These are phyloP conservation scores for Trichoderma afroharzianum DNA, from an alignment of 2,329 filamentous ascomycete genomes.

Conservation along the genomic window DNA sequence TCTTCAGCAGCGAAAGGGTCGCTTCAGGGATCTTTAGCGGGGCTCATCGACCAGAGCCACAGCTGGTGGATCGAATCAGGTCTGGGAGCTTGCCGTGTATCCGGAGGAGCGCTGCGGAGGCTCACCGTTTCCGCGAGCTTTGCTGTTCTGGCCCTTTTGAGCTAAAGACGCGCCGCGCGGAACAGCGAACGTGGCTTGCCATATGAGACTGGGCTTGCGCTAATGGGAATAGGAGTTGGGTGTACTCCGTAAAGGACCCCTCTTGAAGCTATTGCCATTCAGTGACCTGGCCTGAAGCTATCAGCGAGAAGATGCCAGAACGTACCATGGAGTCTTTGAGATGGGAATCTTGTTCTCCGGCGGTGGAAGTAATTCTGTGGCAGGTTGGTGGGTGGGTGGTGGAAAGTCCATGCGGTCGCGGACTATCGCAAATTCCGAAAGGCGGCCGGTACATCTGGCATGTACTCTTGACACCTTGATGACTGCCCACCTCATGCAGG, in stretches of 20 bases:
- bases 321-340: neutral
- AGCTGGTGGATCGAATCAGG: constrained; percentile 7
- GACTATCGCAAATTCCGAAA: constrained; percentile 1
- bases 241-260: neutral
- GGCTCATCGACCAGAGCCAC: constrained; percentile 2
- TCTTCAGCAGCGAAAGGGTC: constrained; percentile 5
- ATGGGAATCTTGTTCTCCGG: neutral
- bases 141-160: neutral
- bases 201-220: neutral
- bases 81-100: constrained; percentile 11
- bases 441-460: neutral
- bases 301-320: neutral
- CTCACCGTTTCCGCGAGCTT: neutral
- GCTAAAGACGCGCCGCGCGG: neutral
- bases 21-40: constrained; percentile 5
- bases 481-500: neutral
- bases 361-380: neutral
- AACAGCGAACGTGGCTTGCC: neutral
- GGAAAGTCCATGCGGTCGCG: neutral
- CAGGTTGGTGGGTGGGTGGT: neutral
- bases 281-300: neutral
- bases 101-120: constrained; percentile 6
- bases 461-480: neutral
- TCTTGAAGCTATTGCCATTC: neutral
- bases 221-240: neutral